phyloP scores from a whole-genome alignment of 1,284 basidiomycete species.

The Athelia psychrophila region DNA sequence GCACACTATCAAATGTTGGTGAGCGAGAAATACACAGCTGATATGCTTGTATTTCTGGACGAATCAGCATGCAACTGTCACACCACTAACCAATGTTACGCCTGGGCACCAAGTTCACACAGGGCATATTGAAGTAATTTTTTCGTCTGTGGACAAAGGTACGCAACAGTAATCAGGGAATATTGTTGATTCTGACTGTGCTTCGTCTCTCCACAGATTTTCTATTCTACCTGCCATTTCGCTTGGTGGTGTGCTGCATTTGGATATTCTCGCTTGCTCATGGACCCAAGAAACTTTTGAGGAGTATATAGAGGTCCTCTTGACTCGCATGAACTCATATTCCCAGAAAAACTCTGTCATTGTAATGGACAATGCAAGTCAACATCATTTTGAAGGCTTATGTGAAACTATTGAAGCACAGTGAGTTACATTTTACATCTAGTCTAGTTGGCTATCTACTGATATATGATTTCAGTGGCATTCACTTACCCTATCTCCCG shows the following conservation, averaged over 20 bases:
- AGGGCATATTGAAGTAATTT: too few species aligned
- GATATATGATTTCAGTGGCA: slow-evolving; percentile 19
- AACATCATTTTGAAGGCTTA: slow-evolving; percentile 23
- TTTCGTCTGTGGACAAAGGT: neutral
- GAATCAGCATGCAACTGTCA: slow-evolving; percentile 7
- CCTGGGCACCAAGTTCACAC: neutral
- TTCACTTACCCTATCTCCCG: slow-evolving; percentile 26
- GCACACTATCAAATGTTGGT: neutral
- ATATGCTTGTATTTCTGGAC: slow-evolving; percentile 13
- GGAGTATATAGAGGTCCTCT: slow-evolving; percentile 23
- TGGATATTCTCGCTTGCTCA: slow-evolving; percentile 24
- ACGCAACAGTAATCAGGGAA: slow-evolving; percentile 7
- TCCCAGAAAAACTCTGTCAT: slow-evolving; percentile 30
- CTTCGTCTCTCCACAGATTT: slow-evolving; percentile 14
- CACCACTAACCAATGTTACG: slow-evolving; percentile 7
- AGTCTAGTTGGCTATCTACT: too few species aligned
- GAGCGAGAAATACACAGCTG: slow-evolving; percentile 1
- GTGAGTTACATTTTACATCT: slow-evolving; percentile 13
- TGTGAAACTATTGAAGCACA: slow-evolving; percentile 21
- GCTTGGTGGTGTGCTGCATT: slow-evolving; percentile 24
- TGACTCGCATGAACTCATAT: slow-evolving; percentile 32
- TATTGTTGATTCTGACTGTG: slow-evolving; percentile 3
- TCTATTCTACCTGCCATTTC: slow-evolving; percentile 27
- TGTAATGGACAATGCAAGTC: slow-evolving; percentile 31
- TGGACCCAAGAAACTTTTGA: slow-evolving; percentile 18